Evolutionary conservation across 495 filamentous ascomycete species (phyloP).

Genomic region (Antarctomyces pellizariae): DNA sequence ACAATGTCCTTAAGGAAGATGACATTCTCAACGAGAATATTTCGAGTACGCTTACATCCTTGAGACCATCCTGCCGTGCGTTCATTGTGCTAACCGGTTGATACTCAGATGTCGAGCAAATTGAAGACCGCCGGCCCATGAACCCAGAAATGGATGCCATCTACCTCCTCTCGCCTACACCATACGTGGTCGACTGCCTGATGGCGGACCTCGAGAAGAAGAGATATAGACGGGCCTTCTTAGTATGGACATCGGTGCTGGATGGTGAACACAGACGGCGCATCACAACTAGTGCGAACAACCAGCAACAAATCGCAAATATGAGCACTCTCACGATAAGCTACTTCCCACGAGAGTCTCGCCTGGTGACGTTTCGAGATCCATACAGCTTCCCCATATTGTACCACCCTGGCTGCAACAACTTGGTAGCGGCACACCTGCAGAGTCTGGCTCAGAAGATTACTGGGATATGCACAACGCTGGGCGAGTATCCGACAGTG

Average conservation of each 20-base stretch:
- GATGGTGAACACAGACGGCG: slow-evolving; percentile 18
- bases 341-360: slow-evolving; percentile 78
- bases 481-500: slow-evolving; percentile 77
- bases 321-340: slow-evolving; percentile 60
- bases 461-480: slow-evolving; percentile 54
- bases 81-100: slow-evolving; percentile 13
- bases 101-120: slow-evolving; percentile 82
- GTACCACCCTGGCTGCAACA: slow-evolving; percentile 76
- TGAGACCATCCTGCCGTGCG: neutral
- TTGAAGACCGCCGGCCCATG: slow-evolving; percentile 56
- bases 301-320: slow-evolving; percentile 45
- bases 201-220: slow-evolving; percentile 72
- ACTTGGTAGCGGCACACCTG: slow-evolving; percentile 59
- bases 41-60: slow-evolving; percentile 41
- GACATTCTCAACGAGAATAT: slow-evolving; percentile 89
- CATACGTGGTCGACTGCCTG: slow-evolving; percentile 78
- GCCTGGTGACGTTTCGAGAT: slow-evolving; percentile 73
- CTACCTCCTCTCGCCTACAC: slow-evolving; percentile 65
- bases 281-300: slow-evolving; percentile 21
- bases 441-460: slow-evolving; percentile 73
- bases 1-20: slow-evolving; percentile 77
- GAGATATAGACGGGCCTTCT: slow-evolving; percentile 45
- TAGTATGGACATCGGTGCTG: slow-evolving; percentile 62
- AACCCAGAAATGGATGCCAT: slow-evolving; percentile 84
- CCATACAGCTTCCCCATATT: slow-evolving; percentile 86